These are phyloP conservation scores for Seiridium cupressi DNA, from an alignment of 2,329 filamentous ascomycete genomes.

Conservation along the genomic window DNA sequence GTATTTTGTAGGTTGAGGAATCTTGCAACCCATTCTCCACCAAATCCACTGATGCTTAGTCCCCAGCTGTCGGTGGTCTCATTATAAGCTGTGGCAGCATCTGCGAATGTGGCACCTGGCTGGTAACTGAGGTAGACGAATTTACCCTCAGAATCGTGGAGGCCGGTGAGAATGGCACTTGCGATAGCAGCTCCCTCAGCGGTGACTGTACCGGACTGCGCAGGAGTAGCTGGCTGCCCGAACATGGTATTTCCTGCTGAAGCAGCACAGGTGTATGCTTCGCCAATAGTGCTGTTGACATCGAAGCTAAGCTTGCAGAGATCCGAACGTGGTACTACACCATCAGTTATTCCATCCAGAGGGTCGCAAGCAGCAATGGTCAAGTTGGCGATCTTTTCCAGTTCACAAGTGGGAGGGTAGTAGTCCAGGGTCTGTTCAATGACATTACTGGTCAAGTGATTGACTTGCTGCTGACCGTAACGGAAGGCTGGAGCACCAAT, in stretches of 20 bases:
- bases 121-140: slow-evolving; percentile 33
- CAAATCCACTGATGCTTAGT: slow-evolving; percentile 17
- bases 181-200: slow-evolving; percentile 26
- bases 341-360: slow-evolving; percentile 53
- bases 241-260: slow-evolving; percentile 20
- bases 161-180: slow-evolving; percentile 31
- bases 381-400: slow-evolving; percentile 47
- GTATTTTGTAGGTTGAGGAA: slow-evolving; percentile 19
- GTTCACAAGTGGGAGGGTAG: slow-evolving; percentile 40
- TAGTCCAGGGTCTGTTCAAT: slow-evolving; percentile 38
- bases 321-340: slow-evolving; percentile 42
- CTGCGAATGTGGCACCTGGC: slow-evolving; percentile 27
- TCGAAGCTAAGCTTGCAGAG: slow-evolving; percentile 36
- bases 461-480: slow-evolving; percentile 42
- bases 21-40: slow-evolving; percentile 27
- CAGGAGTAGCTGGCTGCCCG: slow-evolving; percentile 17
- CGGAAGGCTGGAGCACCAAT: slow-evolving; percentile 46
- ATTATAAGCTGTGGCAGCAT: slow-evolving; percentile 32
- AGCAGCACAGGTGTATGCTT: slow-evolving; percentile 40
- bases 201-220: slow-evolving; percentile 27
- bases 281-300: slow-evolving; percentile 42
- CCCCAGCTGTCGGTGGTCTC: slow-evolving; percentile 24
- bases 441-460: slow-evolving; percentile 36
- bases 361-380: slow-evolving; percentile 55
- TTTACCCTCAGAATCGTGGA: slow-evolving; percentile 32